Percentiles rank a stretch among this genome's conserved stretches.
Conservation (phyloP, 2,329 filamentous ascomycete genomes). For the Magnaporthales sp. region DNA sequence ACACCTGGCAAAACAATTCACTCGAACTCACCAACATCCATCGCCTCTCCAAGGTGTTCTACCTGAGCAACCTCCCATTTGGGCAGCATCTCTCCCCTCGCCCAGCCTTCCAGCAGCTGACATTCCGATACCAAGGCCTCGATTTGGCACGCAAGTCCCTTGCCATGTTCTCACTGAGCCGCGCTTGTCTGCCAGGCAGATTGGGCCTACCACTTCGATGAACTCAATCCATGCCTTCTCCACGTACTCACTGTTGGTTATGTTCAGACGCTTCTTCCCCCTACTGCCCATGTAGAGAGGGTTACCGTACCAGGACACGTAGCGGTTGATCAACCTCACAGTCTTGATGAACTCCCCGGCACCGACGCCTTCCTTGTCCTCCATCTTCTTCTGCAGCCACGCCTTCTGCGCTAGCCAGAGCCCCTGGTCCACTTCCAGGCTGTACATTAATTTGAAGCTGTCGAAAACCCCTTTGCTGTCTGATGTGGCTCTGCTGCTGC, state of each 20-base stretch:
- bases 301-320: neutral
- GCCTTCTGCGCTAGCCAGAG: neutral
- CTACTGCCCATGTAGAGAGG: neutral
- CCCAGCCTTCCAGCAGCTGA: neutral
- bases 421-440: neutral
- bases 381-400: neutral
- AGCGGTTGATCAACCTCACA: conserved; percentile 1
- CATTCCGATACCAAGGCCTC: neutral
- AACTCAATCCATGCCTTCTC: neutral
- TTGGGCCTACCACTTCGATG: neutral
- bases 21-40: neutral
- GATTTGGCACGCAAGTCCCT: neutral
- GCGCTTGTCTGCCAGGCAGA: neutral
- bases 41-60: neutral
- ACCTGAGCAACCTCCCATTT: neutral
- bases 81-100: neutral
- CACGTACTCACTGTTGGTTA: neutral
- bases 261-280: neutral
- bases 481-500: neutral
- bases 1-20: neutral
- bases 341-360: neutral
- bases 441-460: neutral
- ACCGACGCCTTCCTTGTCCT: neutral
- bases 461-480: neutral
- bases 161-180: neutral